Conservation (phyloP, 129 eudicot species). For the Sambucus nigra region DNA sequence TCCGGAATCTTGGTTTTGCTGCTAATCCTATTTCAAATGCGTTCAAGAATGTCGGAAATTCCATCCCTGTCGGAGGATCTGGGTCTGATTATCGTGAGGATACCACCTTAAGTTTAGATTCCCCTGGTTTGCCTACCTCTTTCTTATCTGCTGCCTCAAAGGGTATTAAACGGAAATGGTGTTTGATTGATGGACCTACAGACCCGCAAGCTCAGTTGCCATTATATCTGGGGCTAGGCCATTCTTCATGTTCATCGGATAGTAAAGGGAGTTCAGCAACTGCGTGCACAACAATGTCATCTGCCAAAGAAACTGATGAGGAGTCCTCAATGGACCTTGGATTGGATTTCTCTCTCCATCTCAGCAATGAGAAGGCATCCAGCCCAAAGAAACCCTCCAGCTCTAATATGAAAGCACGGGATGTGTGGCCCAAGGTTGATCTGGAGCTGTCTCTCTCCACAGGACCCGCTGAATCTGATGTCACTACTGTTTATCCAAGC, state of each 20-base stretch:
- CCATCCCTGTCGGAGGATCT: slow-evolving; percentile 36
- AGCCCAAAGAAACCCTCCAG: slow-evolving; percentile 27
- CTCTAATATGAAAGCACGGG: slow-evolving; percentile 16
- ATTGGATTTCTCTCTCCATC: slow-evolving; percentile 59
- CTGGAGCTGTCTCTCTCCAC: slow-evolving; percentile 53
- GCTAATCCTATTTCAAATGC: slow-evolving; percentile 34
- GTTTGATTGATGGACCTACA: slow-evolving; percentile 21
- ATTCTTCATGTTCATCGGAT: slow-evolving; percentile 72
- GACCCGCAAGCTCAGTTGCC: slow-evolving; percentile 26
- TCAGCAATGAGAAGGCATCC: slow-evolving; percentile 45
- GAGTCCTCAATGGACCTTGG: slow-evolving; percentile 65
- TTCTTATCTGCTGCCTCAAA: slow-evolving; percentile 18
- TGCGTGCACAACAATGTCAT: slow-evolving; percentile 64
- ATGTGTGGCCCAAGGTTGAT: slow-evolving; percentile 28
- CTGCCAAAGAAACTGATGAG: slow-evolving; percentile 54
- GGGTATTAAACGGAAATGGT: slow-evolving; percentile 65
- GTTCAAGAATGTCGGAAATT: slow-evolving; percentile 45
- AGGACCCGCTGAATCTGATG: slow-evolving; percentile 62
- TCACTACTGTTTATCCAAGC: slow-evolving; percentile 41
- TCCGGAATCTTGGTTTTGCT: slow-evolving; percentile 47
- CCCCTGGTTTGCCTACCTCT: slow-evolving; percentile 36
- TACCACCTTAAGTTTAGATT: slow-evolving; percentile 71
- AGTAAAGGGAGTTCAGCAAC: slow-evolving; percentile 74
- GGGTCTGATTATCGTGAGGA: slow-evolving; percentile 36
- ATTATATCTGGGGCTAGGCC: slow-evolving; percentile 40